phyloP scores from a whole-genome alignment of 495 filamentous ascomycete species.

The Podospora sp. region DNA sequence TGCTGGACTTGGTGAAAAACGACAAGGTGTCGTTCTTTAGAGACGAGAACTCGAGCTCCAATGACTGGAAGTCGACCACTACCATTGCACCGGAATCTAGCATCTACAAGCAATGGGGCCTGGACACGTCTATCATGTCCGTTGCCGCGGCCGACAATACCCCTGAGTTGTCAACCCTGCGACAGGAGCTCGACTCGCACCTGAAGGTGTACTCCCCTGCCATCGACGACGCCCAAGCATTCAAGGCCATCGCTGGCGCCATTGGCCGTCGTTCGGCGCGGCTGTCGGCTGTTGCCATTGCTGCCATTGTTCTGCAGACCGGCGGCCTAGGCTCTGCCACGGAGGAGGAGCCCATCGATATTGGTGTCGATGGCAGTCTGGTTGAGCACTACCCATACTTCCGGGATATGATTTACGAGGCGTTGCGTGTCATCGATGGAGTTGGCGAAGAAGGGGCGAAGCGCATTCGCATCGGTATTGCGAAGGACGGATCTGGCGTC shows the following conservation, averaged over 20 bases:
- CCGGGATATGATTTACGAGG: constrained; percentile 73
- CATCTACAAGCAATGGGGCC: constrained; percentile 80
- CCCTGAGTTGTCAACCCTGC: constrained; percentile 62
- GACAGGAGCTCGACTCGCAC: constrained; percentile 73
- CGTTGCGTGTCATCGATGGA: constrained; percentile 67
- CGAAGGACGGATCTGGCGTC: constrained; percentile 91
- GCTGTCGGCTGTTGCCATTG: constrained; percentile 84
- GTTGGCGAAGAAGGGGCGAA: constrained; percentile 74
- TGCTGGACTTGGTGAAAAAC: constrained; percentile 68
- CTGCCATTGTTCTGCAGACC: constrained; percentile 75
- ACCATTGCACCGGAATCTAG: constrained; percentile 62
- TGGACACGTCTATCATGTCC: constrained; percentile 86
- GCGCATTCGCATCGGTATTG: constrained; percentile 85
- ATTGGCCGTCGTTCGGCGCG: constrained; percentile 87
- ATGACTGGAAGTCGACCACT: constrained; percentile 69
- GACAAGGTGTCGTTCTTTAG: constrained; percentile 66
- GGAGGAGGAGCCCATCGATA: constrained; percentile 70
- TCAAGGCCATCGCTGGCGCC: constrained; percentile 77
- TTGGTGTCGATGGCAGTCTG: constrained; percentile 87
- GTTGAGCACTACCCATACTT: constrained; percentile 94
- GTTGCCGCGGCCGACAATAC: constrained; percentile 75
- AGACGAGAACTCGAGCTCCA: constrained; percentile 63
- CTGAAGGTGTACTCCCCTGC: constrained; percentile 71
- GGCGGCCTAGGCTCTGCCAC: constrained; percentile 58
- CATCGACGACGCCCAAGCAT: constrained; percentile 76